These are phyloP conservation scores for Russula ochroleuca DNA, from an alignment of 768 basidiomycete genomes.

Conservation along the genomic window DNA sequence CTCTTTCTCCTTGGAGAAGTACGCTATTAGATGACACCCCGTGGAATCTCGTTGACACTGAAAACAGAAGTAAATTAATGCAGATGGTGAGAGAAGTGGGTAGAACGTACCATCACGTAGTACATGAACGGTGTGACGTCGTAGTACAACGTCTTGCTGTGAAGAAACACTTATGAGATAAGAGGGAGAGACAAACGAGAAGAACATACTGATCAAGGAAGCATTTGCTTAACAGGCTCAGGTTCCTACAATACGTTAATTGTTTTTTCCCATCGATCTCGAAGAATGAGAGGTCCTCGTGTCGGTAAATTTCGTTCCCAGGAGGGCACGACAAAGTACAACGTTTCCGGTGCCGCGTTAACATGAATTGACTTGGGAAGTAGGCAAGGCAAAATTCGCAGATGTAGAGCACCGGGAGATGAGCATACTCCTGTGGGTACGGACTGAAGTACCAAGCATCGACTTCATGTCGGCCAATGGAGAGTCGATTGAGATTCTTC, in stretches of 20 bases:
- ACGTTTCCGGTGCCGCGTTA: conserved; percentile 84
- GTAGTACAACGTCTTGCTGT: conserved; percentile 96
- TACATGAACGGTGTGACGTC: conserved; percentile 99
- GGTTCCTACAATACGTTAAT: conserved; percentile 92
- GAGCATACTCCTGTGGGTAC: conserved; percentile 97
- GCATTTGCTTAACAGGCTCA: conserved; percentile 94
- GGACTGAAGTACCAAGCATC: conserved; percentile 99
- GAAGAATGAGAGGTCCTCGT: conserved; percentile 95
- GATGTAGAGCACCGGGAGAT: conserved; percentile 90
- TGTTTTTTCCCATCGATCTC: conserved; percentile 98
- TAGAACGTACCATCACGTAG: conserved; percentile 84
- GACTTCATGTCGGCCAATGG: conserved; percentile 94
- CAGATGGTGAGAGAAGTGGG: neutral
- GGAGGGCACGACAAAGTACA: conserved; percentile 93
- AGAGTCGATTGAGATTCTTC: conserved; percentile 94
- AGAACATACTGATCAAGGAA: conserved; percentile 91
- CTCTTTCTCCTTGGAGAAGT: conserved; percentile 99
- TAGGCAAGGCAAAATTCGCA: conserved; percentile 98
- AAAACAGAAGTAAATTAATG: conserved; percentile 18
- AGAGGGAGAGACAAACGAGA: conserved; percentile 9
- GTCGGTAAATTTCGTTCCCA: conserved; percentile 98
- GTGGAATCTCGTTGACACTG: conserved; percentile 80
- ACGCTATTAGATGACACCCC: conserved; percentile 94
- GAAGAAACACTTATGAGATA: conserved; percentile 6
- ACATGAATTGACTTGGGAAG: conserved; percentile 87